Evolutionary conservation across 495 filamentous ascomycete genomes (phyloP).

Genomic region (Penicillium diatomitis): DNA sequence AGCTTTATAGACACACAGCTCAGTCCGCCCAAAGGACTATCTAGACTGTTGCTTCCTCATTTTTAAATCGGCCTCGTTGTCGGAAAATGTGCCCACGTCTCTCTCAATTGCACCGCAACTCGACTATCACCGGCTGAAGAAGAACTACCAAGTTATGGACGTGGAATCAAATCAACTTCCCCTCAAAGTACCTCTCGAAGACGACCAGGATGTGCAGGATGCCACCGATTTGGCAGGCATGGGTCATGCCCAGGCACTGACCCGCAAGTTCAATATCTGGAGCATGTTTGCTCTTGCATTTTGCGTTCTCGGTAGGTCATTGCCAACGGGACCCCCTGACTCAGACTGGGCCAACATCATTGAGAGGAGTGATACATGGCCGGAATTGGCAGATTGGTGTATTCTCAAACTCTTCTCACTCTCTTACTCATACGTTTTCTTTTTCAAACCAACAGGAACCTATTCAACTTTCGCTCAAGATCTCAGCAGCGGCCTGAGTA

Average conservation of each 20-base stretch:
- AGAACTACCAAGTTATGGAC: slow-evolving; percentile 19
- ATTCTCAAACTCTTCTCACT: too few species aligned
- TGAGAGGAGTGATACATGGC: too few species aligned
- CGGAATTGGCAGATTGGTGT: too few species aligned
- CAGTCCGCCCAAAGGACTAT: neutral
- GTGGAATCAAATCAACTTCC: slow-evolving; percentile 21
- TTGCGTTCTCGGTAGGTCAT: slow-evolving; percentile 31
- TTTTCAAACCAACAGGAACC: slow-evolving; percentile 17
- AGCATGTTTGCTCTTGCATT: slow-evolving; percentile 41
- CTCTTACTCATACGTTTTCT: neutral
- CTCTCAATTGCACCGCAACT: slow-evolving; percentile 2
- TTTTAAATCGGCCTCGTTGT: neutral
- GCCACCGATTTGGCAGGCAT: slow-evolving; percentile 41
- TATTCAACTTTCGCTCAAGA: slow-evolving; percentile 41
- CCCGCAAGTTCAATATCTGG: slow-evolving; percentile 40
- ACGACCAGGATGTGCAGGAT: slow-evolving; percentile 36
- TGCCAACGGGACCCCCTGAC: neutral
- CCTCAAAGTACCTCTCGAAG: slow-evolving; percentile 23
- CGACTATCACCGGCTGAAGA: slow-evolving; percentile 9
- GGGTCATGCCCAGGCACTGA: slow-evolving; percentile 43
- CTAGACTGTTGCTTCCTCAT: neutral
- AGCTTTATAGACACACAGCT: slow-evolving; percentile 12
- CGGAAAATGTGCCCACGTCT: slow-evolving; percentile 19
- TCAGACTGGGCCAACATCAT: too few species aligned
- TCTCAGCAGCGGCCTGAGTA: slow-evolving; percentile 36